A percentile compares a stretch with the other conserved stretches of the same genome.
These are phyloP conservation scores for Beta macrorhiza DNA, from an alignment of 179 eudicot species.

Conservation along the genomic window DNA sequence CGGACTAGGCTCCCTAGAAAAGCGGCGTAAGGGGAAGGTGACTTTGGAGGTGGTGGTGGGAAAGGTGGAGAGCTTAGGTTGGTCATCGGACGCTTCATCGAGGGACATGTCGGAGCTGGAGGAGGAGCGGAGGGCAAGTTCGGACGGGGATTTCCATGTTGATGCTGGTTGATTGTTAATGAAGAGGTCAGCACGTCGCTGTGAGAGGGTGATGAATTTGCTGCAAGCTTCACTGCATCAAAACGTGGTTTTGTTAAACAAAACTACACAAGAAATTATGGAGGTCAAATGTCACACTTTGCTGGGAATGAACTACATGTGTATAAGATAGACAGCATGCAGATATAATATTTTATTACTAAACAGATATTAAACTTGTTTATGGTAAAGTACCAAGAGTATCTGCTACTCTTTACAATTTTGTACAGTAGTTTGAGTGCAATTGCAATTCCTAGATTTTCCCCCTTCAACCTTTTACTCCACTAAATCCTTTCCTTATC, in stretches of 20 bases:
- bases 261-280: neutral
- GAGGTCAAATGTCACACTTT: slow-evolving; percentile 8
- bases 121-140: slow-evolving; percentile 62
- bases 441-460: slow-evolving; percentile 10
- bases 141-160: slow-evolving; percentile 40
- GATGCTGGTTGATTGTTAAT: slow-evolving; percentile 26
- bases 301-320: slow-evolving; percentile 10
- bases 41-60: slow-evolving; percentile 30
- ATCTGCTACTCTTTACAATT: slow-evolving; percentile 17
- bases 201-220: slow-evolving; percentile 62
- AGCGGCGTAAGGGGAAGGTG: slow-evolving; percentile 34
- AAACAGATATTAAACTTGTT: neutral
- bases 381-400: neutral
- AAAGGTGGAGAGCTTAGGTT: slow-evolving; percentile 35
- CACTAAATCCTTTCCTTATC: neutral
- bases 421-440: slow-evolving; percentile 5
- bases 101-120: slow-evolving; percentile 83
- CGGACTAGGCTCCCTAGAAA: slow-evolving; percentile 57
- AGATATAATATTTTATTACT: slow-evolving; percentile 8
- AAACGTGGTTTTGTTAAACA: slow-evolving; percentile 22
- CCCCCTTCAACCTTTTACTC: neutral
- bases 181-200: slow-evolving; percentile 58
- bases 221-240: slow-evolving; percentile 83
- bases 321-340: slow-evolving; percentile 14
- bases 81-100: slow-evolving; percentile 50